Evolutionary conservation across 2,329 filamentous ascomycete genomes (phyloP), one percentile per base, ranked within the genome.

Genomic region (Juglanconis sp.): DNA sequence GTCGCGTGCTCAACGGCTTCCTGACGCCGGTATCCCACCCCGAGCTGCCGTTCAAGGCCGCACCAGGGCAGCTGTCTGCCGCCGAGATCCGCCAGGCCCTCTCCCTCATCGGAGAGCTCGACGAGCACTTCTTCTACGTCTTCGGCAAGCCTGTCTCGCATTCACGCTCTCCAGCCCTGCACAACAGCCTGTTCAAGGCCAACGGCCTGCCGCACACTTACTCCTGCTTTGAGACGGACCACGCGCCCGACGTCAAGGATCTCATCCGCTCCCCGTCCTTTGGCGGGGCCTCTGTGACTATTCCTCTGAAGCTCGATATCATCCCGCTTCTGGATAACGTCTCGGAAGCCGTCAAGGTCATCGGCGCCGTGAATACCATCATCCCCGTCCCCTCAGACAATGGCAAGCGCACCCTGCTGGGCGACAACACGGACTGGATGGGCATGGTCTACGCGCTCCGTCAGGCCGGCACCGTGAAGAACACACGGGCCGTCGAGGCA

Each of bases 301-400:
- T 99, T 54, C 95, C 95, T 1, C 80, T 99, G 57, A 99, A 99
- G 77, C 79, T 95, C 35, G 91, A 96, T 67, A 87, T 98, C 60
- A 92, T 96, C 77, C 81, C 84, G 0, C 76, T 94, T 5, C 79
- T 99, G 13, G 92, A 98, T 70, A 86, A 88, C 56, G 80, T 97
- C 60, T 88, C 92, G 0, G 84, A 88, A 35, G 88, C 95, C 57
- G 94, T 92, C 13, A 84, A 85, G 65, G 79, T 85, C 35, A 97
- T 99, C 63, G 95, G 95, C 30, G 95, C 95, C 3, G 89, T 98
- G 65, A 99, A 99, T 77, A 99, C 95, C 17, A 89, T 99, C 68
- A 85, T 96, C 34, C 87, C 90, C 0, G 70, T 84, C 3, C 53
- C 54, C 13, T 70, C 71, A 32, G 71, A 76, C 7, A 77, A 73